phyloP scores from a whole-genome alignment of 768 basidiomycete species.

The Boletellus ananas region DNA sequence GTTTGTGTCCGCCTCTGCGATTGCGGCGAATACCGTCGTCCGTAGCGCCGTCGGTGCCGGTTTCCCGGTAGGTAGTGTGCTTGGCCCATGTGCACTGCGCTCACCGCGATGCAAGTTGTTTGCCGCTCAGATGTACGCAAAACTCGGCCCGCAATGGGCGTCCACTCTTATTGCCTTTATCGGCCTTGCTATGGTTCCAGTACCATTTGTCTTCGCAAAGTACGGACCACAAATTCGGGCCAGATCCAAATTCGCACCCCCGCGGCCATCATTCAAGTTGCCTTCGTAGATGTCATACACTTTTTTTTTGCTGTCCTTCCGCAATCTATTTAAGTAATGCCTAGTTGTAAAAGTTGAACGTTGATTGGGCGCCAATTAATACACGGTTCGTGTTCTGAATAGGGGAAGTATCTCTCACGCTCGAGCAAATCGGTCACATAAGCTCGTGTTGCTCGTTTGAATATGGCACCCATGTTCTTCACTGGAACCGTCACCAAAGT shows the following conservation, averaged over 20 bases:
- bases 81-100: background rate
- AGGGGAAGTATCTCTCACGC: background rate
- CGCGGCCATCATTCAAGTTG: conserved; percentile 11
- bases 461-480: conserved; percentile 77
- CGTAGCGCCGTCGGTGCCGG: conserved; percentile 52
- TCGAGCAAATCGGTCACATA: background rate
- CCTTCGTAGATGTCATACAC: conserved; percentile 5
- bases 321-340: background rate
- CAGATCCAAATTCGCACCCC: conserved; percentile 42
- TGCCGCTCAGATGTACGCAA: conserved; percentile 50
- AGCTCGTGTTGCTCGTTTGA: conserved; percentile 2
- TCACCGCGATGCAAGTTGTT: conserved; percentile 36
- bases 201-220: conserved; percentile 44
- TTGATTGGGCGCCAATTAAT: background rate
- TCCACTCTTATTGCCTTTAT: conserved; percentile 54
- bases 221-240: conserved; percentile 42
- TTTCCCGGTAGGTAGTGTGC: conserved; percentile 33
- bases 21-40: conserved; percentile 50
- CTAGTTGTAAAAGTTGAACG: background rate
- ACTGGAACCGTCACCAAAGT: conserved; percentile 74
- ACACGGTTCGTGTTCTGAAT: background rate
- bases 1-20: conserved; percentile 51
- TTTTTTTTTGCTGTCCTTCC: background rate
- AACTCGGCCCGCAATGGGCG: conserved; percentile 53
- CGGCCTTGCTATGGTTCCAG: conserved; percentile 49